phyloP scores from a whole-genome alignment of 306 rosid species.

The Coriaria nepalensis region DNA sequence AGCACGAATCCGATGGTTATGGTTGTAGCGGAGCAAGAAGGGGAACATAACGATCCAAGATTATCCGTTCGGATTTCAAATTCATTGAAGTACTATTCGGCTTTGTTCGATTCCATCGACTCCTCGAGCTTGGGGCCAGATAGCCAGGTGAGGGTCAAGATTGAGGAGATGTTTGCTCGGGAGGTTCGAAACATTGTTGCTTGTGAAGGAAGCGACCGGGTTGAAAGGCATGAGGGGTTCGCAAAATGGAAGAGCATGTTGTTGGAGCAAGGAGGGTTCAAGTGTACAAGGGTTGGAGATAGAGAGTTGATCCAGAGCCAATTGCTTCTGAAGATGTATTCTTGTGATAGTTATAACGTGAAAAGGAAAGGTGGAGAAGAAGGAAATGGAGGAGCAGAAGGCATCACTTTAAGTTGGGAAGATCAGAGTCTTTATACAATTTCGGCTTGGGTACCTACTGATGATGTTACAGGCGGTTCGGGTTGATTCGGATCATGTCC shows the following conservation, averaged over 20 bases:
- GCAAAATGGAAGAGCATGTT: constrained; percentile 57
- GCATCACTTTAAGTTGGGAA: constrained; percentile 51
- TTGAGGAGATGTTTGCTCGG: constrained; percentile 68
- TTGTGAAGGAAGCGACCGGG: constrained; percentile 74
- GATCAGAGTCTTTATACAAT: constrained; percentile 69
- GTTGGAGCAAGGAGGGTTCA: constrained; percentile 70
- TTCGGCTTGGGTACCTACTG: constrained; percentile 70
- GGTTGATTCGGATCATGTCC: too few relatives aligned
- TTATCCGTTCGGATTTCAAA: constrained; percentile 56
- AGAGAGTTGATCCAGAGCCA: constrained; percentile 61
- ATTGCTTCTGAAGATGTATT: constrained; percentile 67
- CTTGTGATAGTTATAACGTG: constrained; percentile 33
- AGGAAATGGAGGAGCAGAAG: constrained; percentile 34
- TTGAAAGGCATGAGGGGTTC: constrained; percentile 76
- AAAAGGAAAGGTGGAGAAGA: constrained; percentile 41
- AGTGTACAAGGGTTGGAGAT: constrained; percentile 32
- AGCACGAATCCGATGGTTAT: constrained; percentile 66
- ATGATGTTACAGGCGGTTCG: constrained; percentile 52
- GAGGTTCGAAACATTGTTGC: constrained; percentile 80
- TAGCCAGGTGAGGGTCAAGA: constrained; percentile 42
- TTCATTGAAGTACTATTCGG: constrained; percentile 57
- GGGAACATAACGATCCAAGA: constrained; percentile 52
- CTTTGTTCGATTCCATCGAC: constrained; percentile 60
- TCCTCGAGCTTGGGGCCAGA: constrained; percentile 38
- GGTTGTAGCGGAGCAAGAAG: constrained; percentile 73